Conservation (phyloP, 768 basidiomycete species). For the Rhodocollybia butyracea region DNA sequence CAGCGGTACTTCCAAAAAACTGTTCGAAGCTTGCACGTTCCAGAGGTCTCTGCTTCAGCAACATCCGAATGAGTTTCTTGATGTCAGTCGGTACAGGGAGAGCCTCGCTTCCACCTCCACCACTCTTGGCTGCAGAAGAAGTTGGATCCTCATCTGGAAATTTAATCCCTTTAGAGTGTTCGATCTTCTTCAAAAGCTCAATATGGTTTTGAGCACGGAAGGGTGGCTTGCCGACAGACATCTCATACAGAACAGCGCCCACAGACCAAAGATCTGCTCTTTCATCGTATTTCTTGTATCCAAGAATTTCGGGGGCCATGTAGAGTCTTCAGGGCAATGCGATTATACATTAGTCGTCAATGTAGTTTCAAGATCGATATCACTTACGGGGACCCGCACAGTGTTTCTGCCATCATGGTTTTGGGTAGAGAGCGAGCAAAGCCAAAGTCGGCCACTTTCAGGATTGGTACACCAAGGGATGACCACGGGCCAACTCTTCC, state of each 20-base stretch:
- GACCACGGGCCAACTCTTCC: conserved; percentile 80
- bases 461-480: conserved; percentile 91
- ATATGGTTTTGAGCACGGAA: conserved; percentile 96
- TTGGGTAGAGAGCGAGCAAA: conserved; percentile 92
- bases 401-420: conserved; percentile 93
- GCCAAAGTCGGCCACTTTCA: conserved; percentile 98
- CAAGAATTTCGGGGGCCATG: conserved; percentile 98
- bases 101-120: conserved; percentile 47
- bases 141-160: conserved; percentile 88
- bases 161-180: conserved; percentile 84
- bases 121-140: conserved; percentile 36
- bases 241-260: conserved; percentile 95
- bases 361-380: neutral
- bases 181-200: conserved; percentile 91
- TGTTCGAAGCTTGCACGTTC: conserved; percentile 89
- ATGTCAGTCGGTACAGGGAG: conserved; percentile 72
- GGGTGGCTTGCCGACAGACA: conserved; percentile 89
- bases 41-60: conserved; percentile 79
- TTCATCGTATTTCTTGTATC: conserved; percentile 96
- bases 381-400: conserved; percentile 94
- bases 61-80: conserved; percentile 80
- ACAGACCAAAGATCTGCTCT: conserved; percentile 99
- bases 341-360: neutral
- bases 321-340: conserved; percentile 58
- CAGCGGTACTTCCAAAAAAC: conserved; percentile 81